These are phyloP conservation scores for Grigorovia jiainica DNA, from an alignment of 805 yeast genomes.

Conservation along the genomic window DNA sequence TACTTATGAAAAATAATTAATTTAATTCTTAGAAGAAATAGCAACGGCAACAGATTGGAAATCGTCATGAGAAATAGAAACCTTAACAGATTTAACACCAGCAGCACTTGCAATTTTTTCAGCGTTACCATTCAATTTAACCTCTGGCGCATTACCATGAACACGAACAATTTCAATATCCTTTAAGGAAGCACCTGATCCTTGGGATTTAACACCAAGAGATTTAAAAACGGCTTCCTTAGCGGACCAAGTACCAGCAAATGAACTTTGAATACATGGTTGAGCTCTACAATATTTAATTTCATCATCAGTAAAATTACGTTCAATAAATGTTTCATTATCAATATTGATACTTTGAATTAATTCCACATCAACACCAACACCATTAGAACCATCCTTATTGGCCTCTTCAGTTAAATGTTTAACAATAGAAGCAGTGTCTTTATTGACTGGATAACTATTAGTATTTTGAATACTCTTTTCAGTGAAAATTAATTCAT, in stretches of 20 bases:
- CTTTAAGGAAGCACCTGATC: slow-evolving; percentile 89
- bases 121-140: slow-evolving; percentile 69
- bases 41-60: slow-evolving; percentile 98
- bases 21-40: slow-evolving; percentile 31
- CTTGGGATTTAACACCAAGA: slow-evolving; percentile 76
- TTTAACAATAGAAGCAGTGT: slow-evolving; percentile 56
- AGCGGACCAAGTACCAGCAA: slow-evolving; percentile 98
- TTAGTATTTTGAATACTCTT: slow-evolving; percentile 41
- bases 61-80: slow-evolving; percentile 93
- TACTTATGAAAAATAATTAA: no score
- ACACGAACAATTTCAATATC: slow-evolving; percentile 82
- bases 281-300: slow-evolving; percentile 67
- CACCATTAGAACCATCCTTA: slow-evolving; percentile 39
- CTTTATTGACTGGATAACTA: slow-evolving; percentile 33
- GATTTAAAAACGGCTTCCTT: slow-evolving; percentile 98
- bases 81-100: slow-evolving; percentile 64
- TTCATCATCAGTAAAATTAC: slow-evolving; percentile 83
- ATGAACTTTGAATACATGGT: slow-evolving; percentile 77
- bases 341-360: slow-evolving; percentile 70
- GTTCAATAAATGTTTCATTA: slow-evolving; percentile 84
- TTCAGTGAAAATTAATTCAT: slow-evolving; percentile 38
- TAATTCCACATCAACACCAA: slow-evolving; percentile 96
- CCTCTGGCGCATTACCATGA: slow-evolving; percentile 73
- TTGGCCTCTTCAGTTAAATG: slow-evolving; percentile 39
- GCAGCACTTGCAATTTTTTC: slow-evolving; percentile 57